Evolutionary conservation across 805 yeast species (phyloP).

Genomic region (Lipomyces oligophaga): DNA sequence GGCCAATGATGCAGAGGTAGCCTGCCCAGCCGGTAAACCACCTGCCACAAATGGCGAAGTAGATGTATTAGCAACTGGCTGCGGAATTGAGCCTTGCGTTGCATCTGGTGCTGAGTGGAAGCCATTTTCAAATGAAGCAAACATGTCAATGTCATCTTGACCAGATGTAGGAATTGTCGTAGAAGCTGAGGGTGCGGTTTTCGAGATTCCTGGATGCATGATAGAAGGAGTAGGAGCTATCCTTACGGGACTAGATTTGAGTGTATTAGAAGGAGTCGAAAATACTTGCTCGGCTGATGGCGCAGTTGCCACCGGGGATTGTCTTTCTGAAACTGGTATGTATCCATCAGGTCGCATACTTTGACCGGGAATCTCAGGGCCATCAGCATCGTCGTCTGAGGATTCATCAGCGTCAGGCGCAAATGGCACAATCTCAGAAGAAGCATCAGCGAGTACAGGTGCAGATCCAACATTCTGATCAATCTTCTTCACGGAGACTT

Average conservation of each 20-base stretch:
- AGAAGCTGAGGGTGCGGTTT: too few species aligned
- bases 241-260: too few species aligned
- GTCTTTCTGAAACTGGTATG: too few species aligned
- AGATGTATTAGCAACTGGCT: constrained; percentile 45
- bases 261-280: constrained; percentile 31
- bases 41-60: constrained; percentile 57
- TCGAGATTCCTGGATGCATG: too few species aligned
- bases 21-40: constrained; percentile 38
- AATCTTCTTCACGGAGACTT: too few species aligned
- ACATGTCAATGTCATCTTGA: constrained; percentile 10
- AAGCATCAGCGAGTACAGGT: constrained; percentile 13
- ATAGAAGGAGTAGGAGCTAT: too few species aligned
- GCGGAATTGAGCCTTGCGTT: constrained; percentile 6
- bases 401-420: constrained; percentile 29
- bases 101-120: constrained; percentile 21
- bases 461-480: constrained; percentile 23
- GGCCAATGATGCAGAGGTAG: too few species aligned
- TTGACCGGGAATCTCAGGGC: too few species aligned
- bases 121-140: constrained; percentile 12
- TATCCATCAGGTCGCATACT: too few species aligned
- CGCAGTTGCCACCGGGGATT: constrained; percentile 16
- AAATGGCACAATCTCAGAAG: constrained; percentile 32
- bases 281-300: background rate
- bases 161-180: too few species aligned
- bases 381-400: constrained; percentile 35